These are phyloP conservation scores for Wallemia mellicola DNA, from an alignment of 1,284 basidiomycete species.

Conservation along the genomic window DNA sequence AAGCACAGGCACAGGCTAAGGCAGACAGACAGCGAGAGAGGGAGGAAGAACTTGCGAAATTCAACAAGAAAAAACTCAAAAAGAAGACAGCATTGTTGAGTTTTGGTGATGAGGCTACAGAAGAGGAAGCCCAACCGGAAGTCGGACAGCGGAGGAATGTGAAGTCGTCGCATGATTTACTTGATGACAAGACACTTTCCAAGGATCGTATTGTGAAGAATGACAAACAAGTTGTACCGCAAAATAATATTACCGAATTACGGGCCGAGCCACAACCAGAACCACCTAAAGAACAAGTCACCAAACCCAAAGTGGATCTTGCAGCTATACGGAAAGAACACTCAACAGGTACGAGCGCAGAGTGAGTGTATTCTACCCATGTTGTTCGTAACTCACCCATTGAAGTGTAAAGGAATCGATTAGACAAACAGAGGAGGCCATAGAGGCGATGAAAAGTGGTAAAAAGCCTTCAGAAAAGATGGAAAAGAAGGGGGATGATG, in stretches of 20 bases:
- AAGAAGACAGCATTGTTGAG: constrained; percentile 67
- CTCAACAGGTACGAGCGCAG: neutral
- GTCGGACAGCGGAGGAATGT: constrained; percentile 38
- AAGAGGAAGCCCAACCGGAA: constrained; percentile 26
- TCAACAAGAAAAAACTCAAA: constrained; percentile 36
- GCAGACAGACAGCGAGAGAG: constrained; percentile 41
- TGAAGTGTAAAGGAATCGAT: neutral
- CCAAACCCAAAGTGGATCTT: neutral
- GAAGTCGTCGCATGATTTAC: constrained; percentile 18
- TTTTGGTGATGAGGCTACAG: constrained; percentile 56
- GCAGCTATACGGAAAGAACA: neutral
- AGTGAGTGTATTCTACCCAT: neutral
- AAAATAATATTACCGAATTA: neutral
- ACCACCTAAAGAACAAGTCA: neutral
- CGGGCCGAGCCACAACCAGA: neutral
- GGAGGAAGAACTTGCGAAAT: constrained; percentile 25
- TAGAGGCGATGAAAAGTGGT: neutral
- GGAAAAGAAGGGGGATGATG: neutral
- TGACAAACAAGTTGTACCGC: constrained; percentile 5
- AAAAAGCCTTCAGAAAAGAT: neutral
- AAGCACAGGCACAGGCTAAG: constrained; percentile 44
- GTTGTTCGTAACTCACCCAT: too few species aligned
- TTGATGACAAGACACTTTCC: constrained; percentile 7
- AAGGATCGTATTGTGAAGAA: constrained; percentile 7
- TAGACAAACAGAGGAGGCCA: neutral